Conservation (phyloP, 768 basidiomycete species). For the Phylloporus sp. region DNA sequence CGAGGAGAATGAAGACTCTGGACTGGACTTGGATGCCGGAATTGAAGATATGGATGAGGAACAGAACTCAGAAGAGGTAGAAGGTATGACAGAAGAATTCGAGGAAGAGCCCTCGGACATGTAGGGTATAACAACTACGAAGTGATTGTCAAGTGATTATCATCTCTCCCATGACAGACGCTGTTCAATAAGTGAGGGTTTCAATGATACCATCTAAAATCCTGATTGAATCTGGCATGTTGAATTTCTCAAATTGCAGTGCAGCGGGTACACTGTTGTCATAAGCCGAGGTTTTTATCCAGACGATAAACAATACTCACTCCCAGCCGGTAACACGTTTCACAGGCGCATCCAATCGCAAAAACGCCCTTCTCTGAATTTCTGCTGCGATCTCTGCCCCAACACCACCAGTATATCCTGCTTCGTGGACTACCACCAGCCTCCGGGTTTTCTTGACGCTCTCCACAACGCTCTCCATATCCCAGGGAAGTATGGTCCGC, state of each 20-base stretch:
- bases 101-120: slow-evolving; percentile 42
- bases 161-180: neutral
- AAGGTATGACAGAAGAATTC: slow-evolving; percentile 48
- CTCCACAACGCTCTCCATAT: slow-evolving; percentile 72
- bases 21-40: slow-evolving; percentile 35
- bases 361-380: slow-evolving; percentile 83
- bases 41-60: slow-evolving; percentile 41
- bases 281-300: neutral
- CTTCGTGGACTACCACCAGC: slow-evolving; percentile 89
- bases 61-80: slow-evolving; percentile 40
- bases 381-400: slow-evolving; percentile 91
- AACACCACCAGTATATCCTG: slow-evolving; percentile 81
- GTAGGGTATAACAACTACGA: neutral
- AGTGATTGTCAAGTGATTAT: neutral
- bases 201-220: slow-evolving; percentile 81
- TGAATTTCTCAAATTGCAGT: slow-evolving; percentile 88
- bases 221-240: slow-evolving; percentile 83
- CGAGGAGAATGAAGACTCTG: slow-evolving; percentile 41
- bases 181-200: slow-evolving; percentile 63
- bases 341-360: slow-evolving; percentile 85
- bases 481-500: slow-evolving; percentile 87
- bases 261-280: slow-evolving; percentile 68
- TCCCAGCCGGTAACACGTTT: slow-evolving; percentile 90
- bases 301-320: slow-evolving; percentile 48
- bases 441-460: slow-evolving; percentile 84